Evolutionary conservation across 306 rosid genomes (phyloP).

Genomic region (Carpinus fangiana): DNA sequence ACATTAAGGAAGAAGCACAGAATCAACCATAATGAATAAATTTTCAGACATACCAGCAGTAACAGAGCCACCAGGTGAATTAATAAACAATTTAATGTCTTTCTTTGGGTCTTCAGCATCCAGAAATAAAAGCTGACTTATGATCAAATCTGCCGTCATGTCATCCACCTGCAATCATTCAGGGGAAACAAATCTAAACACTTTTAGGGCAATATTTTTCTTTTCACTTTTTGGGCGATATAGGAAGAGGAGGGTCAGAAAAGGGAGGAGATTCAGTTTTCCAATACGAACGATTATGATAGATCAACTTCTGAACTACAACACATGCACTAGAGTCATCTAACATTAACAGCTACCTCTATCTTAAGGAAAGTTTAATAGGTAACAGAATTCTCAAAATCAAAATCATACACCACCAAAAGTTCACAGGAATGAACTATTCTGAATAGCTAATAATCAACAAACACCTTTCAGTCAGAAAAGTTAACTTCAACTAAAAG

Average conservation of each 20-base stretch:
- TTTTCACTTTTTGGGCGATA: neutral
- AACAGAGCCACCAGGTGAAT: conserved; percentile 95
- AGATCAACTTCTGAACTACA: neutral
- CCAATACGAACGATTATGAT: neutral
- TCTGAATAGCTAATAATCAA: neutral
- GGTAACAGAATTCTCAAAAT: neutral
- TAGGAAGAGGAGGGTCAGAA: neutral
- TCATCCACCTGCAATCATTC: conserved; percentile 78
- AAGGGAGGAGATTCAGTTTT: neutral
- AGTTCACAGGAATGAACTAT: neutral
- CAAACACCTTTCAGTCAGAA: neutral
- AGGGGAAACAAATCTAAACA: conserved; percentile 20
- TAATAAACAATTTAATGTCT: conserved; percentile 83
- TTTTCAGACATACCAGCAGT: conserved; percentile 69
- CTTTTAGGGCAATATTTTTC: conserved; percentile 3
- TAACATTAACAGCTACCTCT: conserved; percentile 12
- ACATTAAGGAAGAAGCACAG: neutral
- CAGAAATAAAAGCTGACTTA: conserved; percentile 83
- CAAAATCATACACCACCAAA: neutral
- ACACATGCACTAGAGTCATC: conserved; percentile 16
- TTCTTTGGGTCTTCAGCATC: conserved; percentile 87
- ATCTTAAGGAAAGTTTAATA: neutral
- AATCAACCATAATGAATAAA: neutral
- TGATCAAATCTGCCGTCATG: conserved; percentile 79
- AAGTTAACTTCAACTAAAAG: neutral